Conservation (phyloP, 352 stramenopile species). For the Pythium apleroticum region DNA sequence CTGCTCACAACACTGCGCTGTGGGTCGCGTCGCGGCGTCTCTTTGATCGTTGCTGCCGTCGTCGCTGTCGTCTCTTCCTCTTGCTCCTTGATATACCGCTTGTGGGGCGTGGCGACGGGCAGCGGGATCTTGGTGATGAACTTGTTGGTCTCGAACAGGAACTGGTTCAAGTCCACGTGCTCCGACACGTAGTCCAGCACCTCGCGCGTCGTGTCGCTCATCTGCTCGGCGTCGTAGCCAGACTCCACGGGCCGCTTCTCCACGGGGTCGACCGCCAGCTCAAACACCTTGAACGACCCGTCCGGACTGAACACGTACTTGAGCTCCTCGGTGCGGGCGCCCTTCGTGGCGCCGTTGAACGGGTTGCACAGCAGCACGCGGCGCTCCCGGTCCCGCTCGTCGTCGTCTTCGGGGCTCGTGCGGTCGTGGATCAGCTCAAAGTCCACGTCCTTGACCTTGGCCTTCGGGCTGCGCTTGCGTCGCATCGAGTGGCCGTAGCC, state of each 20-base stretch:
- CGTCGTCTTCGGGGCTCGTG: background rate
- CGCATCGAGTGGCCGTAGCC: slow-evolving; percentile 73
- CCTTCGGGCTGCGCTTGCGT: slow-evolving; percentile 30
- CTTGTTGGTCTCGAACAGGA: slow-evolving; percentile 66
- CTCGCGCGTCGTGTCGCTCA: slow-evolving; percentile 45
- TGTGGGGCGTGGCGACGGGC: background rate
- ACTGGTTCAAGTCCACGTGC: slow-evolving; percentile 69
- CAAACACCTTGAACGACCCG: slow-evolving; percentile 67
- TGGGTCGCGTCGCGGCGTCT: background rate
- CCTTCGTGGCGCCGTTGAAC: slow-evolving; percentile 70
- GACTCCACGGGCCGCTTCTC: slow-evolving; percentile 54
- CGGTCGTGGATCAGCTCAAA: slow-evolving; percentile 12
- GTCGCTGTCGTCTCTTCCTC: background rate
- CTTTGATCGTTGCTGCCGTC: background rate
- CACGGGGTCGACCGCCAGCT: slow-evolving; percentile 38
- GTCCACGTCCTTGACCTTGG: slow-evolving; percentile 13
- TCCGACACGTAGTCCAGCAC: slow-evolving; percentile 56
- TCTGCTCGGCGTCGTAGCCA: slow-evolving; percentile 63
- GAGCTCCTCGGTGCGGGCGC: slow-evolving; percentile 57
- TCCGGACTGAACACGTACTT: slow-evolving; percentile 78
- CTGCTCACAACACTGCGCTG: background rate
- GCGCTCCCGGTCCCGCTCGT: slow-evolving; percentile 31
- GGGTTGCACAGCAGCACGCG: slow-evolving; percentile 67
- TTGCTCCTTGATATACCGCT: slow-evolving; percentile 1
- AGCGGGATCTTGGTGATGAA: slow-evolving; percentile 31